These are phyloP conservation scores for Polyporus arcularius DNA, from an alignment of 768 basidiomycete species.

Conservation along the genomic window DNA sequence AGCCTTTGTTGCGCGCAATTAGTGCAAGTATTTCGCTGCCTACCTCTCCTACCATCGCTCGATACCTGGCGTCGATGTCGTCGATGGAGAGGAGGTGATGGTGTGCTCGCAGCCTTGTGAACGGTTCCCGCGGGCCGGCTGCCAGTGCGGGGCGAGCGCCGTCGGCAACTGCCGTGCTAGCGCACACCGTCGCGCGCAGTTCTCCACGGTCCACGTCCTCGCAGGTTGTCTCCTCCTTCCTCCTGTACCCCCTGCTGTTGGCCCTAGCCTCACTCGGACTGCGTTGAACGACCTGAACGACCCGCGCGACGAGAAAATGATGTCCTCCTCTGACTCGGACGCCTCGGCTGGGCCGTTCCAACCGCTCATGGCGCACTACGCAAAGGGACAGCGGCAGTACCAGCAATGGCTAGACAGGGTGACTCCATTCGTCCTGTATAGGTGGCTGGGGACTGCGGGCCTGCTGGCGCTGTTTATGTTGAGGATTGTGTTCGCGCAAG, in stretches of 20 bases:
- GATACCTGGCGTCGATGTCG: neutral
- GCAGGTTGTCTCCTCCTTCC: too few species aligned
- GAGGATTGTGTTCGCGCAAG: constrained; percentile 86
- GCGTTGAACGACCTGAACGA: neutral
- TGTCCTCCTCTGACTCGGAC: constrained; percentile 27
- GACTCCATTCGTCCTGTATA: constrained; percentile 86
- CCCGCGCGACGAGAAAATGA: constrained; percentile 19
- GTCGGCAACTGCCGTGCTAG: too few species aligned
- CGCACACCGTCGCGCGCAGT: too few species aligned
- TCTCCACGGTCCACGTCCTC: too few species aligned
- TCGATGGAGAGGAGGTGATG: neutral
- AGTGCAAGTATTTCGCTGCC: neutral
- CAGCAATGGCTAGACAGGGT: constrained; percentile 89
- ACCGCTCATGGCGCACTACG: constrained; percentile 36
- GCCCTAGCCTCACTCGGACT: neutral
- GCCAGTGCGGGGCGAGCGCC: too few species aligned
- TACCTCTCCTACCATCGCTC: neutral
- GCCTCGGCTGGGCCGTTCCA: constrained; percentile 27
- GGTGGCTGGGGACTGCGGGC: constrained; percentile 81
- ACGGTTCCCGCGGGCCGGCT: too few species aligned
- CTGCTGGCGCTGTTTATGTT: constrained; percentile 77
- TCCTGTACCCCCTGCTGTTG: neutral
- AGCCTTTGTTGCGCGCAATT: neutral
- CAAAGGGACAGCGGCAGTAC: constrained; percentile 72
- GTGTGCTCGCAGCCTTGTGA: too few species aligned